A percentile compares a stretch with the other conserved stretches of the same genome.
These are phyloP conservation scores for Mercurialis annua DNA, from an alignment of 345 rosid genomes.

Conservation along the genomic window DNA sequence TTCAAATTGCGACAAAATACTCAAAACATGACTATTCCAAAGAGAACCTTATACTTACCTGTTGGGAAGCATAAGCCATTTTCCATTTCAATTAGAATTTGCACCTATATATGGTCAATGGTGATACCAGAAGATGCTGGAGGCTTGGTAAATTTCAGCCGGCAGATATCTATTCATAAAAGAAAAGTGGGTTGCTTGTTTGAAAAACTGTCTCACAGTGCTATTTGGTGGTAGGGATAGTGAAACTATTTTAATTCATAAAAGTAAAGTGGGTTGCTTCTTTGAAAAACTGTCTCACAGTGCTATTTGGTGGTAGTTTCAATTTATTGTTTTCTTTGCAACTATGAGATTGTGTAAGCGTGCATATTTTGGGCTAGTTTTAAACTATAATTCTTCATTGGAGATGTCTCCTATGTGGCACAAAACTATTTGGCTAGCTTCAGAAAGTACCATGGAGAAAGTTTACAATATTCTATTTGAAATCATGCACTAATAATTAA, in stretches of 20 bases:
- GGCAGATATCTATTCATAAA: neutral
- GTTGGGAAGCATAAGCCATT: neutral
- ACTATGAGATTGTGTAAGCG: neutral
- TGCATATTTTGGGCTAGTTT: neutral
- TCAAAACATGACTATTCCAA: neutral
- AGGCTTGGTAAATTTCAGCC: neutral
- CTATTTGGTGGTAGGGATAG: no score
- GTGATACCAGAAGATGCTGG: neutral
- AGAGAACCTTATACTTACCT: neutral
- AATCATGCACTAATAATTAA: neutral
- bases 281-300: neutral
- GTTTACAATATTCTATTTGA: neutral
- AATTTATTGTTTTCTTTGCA: neutral
- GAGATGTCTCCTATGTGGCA: neutral
- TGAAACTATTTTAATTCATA: no score
- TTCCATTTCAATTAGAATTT: neutral
- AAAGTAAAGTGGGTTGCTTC: no score
- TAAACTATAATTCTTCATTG: conserved; percentile 3
- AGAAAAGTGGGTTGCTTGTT: neutral
- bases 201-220: no score
- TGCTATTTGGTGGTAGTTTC: neutral
- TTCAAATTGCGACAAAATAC: neutral
- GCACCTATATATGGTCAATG: neutral
- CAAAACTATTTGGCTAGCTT: neutral
- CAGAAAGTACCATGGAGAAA: neutral